These are phyloP conservation scores for Lactarius sanguifluus DNA, from an alignment of 768 basidiomycete species.

Conservation along the genomic window DNA sequence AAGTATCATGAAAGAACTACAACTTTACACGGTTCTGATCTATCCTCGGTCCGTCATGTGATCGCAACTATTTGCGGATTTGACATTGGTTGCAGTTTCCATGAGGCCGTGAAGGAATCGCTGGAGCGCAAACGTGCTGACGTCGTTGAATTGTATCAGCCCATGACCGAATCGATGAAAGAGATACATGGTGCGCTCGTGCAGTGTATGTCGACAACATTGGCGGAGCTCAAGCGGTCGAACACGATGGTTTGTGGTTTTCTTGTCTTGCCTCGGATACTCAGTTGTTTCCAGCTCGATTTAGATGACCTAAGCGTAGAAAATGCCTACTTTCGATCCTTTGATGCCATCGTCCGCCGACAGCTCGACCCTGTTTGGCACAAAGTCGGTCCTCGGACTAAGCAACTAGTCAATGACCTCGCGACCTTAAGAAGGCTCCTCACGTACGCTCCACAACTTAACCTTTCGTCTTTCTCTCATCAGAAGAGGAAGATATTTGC, in stretches of 20 bases:
- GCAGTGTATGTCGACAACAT: constrained; percentile 89
- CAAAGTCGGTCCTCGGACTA: constrained; percentile 89
- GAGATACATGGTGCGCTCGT: constrained; percentile 91
- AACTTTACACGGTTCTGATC: constrained; percentile 84
- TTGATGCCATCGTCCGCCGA: constrained; percentile 82
- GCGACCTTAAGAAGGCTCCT: constrained; percentile 81
- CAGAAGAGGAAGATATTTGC: constrained; percentile 59
- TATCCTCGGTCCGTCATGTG: constrained; percentile 72
- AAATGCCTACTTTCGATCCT: constrained; percentile 91
- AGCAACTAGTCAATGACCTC: constrained; percentile 87
- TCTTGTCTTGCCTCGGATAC: neutral
- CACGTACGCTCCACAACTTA: constrained; percentile 47
- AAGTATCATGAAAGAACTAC: constrained; percentile 90
- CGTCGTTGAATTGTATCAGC: constrained; percentile 87
- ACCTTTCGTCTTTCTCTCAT: neutral
- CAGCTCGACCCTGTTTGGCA: constrained; percentile 97
- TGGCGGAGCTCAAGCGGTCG: constrained; percentile 86
- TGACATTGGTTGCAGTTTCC: constrained; percentile 59
- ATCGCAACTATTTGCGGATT: constrained; percentile 8
- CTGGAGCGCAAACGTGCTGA: constrained; percentile 85
- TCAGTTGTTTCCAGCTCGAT: constrained; percentile 63
- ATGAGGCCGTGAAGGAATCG: constrained; percentile 80
- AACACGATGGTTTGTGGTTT: constrained; percentile 57
- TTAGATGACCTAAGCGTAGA: constrained; percentile 91
- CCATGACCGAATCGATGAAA: constrained; percentile 81